Conservation (phyloP, 2,329 filamentous ascomycete species). For the Monilinia fructicola region DNA sequence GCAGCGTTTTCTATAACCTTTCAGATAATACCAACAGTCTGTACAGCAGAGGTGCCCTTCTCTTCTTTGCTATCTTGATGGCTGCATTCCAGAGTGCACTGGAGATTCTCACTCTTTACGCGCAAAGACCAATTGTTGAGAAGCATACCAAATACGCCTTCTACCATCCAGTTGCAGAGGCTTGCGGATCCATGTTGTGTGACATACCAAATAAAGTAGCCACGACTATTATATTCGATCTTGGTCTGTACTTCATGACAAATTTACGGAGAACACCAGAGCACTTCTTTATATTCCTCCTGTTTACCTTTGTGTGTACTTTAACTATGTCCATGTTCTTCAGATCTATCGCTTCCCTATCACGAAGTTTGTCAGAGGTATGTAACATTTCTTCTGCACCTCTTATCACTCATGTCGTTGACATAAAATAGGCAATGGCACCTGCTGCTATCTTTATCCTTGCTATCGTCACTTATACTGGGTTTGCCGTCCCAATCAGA, state of each 20-base stretch:
- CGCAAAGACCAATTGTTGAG: conserved; percentile 87
- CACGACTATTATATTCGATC: conserved; percentile 76
- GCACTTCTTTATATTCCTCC: conserved; percentile 81
- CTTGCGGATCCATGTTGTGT: conserved; percentile 53
- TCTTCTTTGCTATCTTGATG: conserved; percentile 68
- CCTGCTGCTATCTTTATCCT: conserved; percentile 58
- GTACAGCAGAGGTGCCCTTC: conserved; percentile 59
- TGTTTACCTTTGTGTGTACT: conserved; percentile 72
- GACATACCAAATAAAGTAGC: conserved; percentile 80
- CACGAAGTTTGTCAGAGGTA: conserved; percentile 64
- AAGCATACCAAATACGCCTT: conserved; percentile 85
- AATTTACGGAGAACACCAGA: conserved; percentile 72
- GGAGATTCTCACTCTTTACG: conserved; percentile 80
- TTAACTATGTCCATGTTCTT: conserved; percentile 85
- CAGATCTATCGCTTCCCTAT: conserved; percentile 74
- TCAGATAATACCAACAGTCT: conserved; percentile 53
- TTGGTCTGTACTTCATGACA: conserved; percentile 84
- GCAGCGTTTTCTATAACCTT: conserved; percentile 64
- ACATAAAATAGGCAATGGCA: conserved; percentile 31
- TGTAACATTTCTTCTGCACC: conserved; percentile 35
- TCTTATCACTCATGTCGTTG: neutral
- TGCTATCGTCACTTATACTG: conserved; percentile 48
- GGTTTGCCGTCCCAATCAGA: conserved; percentile 54
- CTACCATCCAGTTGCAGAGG: conserved; percentile 87
- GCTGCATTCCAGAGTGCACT: conserved; percentile 62